Evolutionary conservation across 2,329 filamentous ascomycete species (phyloP), one percentile per base, ranked within the genome.

Genomic region (Hypoxylon sp.): DNA sequence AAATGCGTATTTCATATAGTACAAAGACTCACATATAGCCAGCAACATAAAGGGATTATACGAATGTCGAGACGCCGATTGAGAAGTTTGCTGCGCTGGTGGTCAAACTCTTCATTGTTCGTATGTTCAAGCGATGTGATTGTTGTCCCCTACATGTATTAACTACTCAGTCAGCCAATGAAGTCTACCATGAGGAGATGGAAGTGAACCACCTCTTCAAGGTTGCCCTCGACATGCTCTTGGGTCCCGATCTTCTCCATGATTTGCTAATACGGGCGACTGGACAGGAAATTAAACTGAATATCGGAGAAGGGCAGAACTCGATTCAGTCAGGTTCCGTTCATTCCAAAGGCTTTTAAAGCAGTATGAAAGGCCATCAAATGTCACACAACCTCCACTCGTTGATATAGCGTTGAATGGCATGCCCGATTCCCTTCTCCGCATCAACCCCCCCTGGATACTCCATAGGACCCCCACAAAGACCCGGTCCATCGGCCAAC

Each of bases 11-110:
- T 37, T 37, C 32, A 16, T n/a, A 27, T 34, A 34, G 16, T 41
- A 8, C n/a, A n/a, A n/a, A n/a, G 7, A 41, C 37, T 41, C 16
- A 41, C 37, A 21, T 41, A 41, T 41, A 41, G 12, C 37, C 37
- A 41, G 37, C 37, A 41, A 41, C 91, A 54, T 87, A 77, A 74
- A 4, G 82, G 82, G 3, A 73, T 51, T 27, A 74, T 61, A 2
- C 69, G 69, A 34, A 81, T 70, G 1, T 80, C 73, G 68, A 83
- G 72, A 16, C 67, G 65, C 14, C 67, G 63, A 41, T 72, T 73
- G 9, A 74, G 63, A 21, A 30, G 57, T 16, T 56, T 67, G 61
- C 56, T 74, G 29, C 70, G 70, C 19, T 61, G 27, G n/a, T 65
- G 9, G 34, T 72, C 64, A 29, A 70, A 65, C 23, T 61, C 65